A percentile compares a stretch with the other conserved stretches of the same genome.
Conservation (phyloP, 805 yeast genomes). For the Ogataea haglerorum region DNA sequence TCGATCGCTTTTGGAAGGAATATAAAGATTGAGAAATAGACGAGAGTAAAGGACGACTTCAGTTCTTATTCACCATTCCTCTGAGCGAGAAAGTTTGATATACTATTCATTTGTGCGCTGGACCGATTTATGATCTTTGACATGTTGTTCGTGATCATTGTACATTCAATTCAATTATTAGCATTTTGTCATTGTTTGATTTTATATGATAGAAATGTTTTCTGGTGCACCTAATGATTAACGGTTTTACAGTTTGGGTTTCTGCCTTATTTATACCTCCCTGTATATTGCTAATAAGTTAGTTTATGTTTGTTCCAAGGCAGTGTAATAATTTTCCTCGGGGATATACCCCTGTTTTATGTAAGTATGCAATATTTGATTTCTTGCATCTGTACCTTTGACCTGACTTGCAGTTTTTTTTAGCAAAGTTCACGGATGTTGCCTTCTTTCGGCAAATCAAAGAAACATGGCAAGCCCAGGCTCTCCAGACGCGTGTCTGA, state of each 20-base stretch:
- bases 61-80: background rate
- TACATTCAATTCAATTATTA: constrained; percentile 13
- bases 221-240: constrained; percentile 21
- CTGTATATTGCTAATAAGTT: constrained; percentile 19
- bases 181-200: constrained; percentile 18
- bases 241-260: constrained; percentile 18
- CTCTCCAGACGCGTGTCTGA: background rate
- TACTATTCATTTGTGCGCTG: constrained; percentile 14
- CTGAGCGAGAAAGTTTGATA: constrained; percentile 4
- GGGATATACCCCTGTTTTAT: too few species aligned
- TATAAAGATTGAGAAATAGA: constrained; percentile 9
- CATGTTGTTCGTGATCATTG: constrained; percentile 3
- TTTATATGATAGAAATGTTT: constrained; percentile 19
- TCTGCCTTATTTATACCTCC: constrained; percentile 15
- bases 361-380: background rate
- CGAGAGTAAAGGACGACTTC: constrained; percentile 1
- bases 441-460: constrained; percentile 2
- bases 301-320: constrained; percentile 4
- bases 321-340: background rate
- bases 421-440: background rate
- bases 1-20: constrained; percentile 17
- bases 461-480: background rate
- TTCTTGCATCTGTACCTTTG: background rate
- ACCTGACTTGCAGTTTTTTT: background rate
- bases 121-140: constrained; percentile 8